These are phyloP conservation scores for Chamaenerion angustifolium DNA, from an alignment of 345 rosid genomes.

Conservation along the genomic window DNA sequence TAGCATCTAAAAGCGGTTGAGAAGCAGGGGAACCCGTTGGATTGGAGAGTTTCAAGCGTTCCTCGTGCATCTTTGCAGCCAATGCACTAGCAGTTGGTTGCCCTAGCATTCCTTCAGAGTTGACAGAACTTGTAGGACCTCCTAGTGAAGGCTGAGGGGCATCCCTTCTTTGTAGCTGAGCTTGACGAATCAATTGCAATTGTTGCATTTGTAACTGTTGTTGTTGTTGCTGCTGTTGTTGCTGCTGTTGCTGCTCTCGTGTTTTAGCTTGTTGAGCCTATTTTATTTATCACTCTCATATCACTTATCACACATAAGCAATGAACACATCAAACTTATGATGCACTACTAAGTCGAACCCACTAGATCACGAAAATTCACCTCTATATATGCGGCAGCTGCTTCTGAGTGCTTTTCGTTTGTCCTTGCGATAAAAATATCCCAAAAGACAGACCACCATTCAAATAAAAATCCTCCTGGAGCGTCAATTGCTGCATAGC, in stretches of 20 bases:
- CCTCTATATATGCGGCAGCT: slow-evolving; percentile 92
- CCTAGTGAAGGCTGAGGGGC: slow-evolving; percentile 48
- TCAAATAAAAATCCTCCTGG: slow-evolving; percentile 98
- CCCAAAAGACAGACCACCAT: slow-evolving; percentile 99
- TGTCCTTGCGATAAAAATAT: slow-evolving; percentile 88
- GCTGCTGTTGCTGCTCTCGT: slow-evolving; percentile 60
- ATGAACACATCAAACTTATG: neutral
- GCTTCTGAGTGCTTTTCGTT: slow-evolving; percentile 88
- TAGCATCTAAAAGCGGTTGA: slow-evolving; percentile 73
- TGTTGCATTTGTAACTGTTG: slow-evolving; percentile 58
- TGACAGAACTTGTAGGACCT: slow-evolving; percentile 51
- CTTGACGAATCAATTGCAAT: slow-evolving; percentile 62
- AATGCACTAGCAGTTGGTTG: slow-evolving; percentile 72
- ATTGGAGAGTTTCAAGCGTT: slow-evolving; percentile 72
- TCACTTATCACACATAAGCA: slow-evolving; percentile 5
- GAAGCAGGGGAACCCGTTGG: slow-evolving; percentile 57
- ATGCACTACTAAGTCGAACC: neutral
- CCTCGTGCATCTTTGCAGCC: slow-evolving; percentile 84
- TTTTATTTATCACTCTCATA: slow-evolving; percentile 18
- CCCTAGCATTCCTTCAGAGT: slow-evolving; percentile 63
- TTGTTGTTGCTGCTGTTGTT: too few relatives aligned
- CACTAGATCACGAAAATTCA: slow-evolving; percentile 10
- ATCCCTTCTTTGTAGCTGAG: slow-evolving; percentile 70
- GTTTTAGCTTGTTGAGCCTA: slow-evolving; percentile 76
- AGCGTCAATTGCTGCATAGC: slow-evolving; percentile 83